Evolutionary conservation across 306 rosid species (phyloP).

Genomic region (Medicago arabica): DNA sequence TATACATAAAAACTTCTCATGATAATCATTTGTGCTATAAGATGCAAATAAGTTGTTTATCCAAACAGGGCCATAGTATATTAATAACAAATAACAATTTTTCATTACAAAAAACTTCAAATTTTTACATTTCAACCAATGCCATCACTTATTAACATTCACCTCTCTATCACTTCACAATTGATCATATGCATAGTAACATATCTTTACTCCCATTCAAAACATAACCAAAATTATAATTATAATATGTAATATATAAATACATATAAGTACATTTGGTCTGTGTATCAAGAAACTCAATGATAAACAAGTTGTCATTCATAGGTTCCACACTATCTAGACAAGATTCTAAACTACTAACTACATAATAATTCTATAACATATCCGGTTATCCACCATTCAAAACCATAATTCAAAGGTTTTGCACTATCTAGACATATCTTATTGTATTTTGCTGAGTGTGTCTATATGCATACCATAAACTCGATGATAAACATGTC

Average conservation of each 20-base stretch:
- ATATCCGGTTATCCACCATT: too few species aligned
- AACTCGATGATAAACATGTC: constrained; percentile 15
- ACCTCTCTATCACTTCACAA: neutral
- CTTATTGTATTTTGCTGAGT: neutral
- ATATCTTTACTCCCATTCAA: neutral
- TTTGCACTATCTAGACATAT: too few species aligned
- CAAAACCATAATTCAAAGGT: too few species aligned
- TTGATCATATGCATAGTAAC: neutral
- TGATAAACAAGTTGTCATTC: constrained; percentile 2
- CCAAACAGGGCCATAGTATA: neutral
- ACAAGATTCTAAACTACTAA: neutral
- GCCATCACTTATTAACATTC: neutral
- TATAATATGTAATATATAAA: too few species aligned
- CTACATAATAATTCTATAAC: too few species aligned
- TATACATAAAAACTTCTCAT: too few species aligned
- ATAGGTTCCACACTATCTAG: constrained; percentile 4
- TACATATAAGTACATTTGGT: too few species aligned
- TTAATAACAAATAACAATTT: neutral
- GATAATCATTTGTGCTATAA: too few species aligned
- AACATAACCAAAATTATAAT: neutral
- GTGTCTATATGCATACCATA: neutral
- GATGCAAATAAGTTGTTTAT: too few species aligned
- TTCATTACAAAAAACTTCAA: neutral
- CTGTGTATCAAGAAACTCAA: constrained; percentile 4
- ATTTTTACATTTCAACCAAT: neutral